Evolutionary conservation across 805 yeast genomes (phyloP).

Genomic region (Pichia exigua): DNA sequence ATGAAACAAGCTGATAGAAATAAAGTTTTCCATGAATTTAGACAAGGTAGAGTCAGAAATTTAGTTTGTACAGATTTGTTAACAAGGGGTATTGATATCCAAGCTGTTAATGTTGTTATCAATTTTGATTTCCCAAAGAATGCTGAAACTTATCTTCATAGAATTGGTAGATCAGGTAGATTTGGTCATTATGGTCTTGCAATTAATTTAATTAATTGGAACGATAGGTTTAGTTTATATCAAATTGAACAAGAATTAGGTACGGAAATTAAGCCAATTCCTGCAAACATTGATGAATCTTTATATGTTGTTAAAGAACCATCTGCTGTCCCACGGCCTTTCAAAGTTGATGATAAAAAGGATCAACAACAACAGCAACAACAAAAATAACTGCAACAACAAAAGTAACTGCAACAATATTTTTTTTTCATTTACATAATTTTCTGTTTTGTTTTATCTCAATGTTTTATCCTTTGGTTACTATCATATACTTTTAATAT

Average conservation of each 20-base stretch:
- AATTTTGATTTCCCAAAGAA: slow-evolving; percentile 98
- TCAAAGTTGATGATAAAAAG: slow-evolving; percentile 47
- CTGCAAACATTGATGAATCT: slow-evolving; percentile 81
- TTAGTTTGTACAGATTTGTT: slow-evolving; percentile 93
- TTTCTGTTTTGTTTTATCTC: slow-evolving; percentile 12
- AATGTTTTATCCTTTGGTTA: slow-evolving; percentile 2
- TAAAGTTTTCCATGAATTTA: slow-evolving; percentile 96
- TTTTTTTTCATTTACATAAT: background rate
- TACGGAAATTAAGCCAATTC: slow-evolving; percentile 95
- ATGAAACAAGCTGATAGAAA: slow-evolving; percentile 98
- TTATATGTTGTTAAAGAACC: slow-evolving; percentile 81
- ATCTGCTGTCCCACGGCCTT: slow-evolving; percentile 78
- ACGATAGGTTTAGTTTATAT: slow-evolving; percentile 87
- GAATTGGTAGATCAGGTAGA: slow-evolving; percentile 99
- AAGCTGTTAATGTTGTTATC: slow-evolving; percentile 96
- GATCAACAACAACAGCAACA: slow-evolving; percentile 24
- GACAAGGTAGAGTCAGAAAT: slow-evolving; percentile 96
- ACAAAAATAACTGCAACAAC: slow-evolving; percentile 25
- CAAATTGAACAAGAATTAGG: slow-evolving; percentile 96
- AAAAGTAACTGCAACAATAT: slow-evolving; percentile 24
- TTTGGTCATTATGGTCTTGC: slow-evolving; percentile 98
- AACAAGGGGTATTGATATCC: slow-evolving; percentile 98
- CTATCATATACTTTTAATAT: background rate
- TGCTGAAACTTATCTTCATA: slow-evolving; percentile 94
- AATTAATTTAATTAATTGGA: slow-evolving; percentile 92